These are phyloP conservation scores for Odonthalia washingtoniensis DNA, from an alignment of 31 red algal species.

Conservation along the genomic window DNA sequence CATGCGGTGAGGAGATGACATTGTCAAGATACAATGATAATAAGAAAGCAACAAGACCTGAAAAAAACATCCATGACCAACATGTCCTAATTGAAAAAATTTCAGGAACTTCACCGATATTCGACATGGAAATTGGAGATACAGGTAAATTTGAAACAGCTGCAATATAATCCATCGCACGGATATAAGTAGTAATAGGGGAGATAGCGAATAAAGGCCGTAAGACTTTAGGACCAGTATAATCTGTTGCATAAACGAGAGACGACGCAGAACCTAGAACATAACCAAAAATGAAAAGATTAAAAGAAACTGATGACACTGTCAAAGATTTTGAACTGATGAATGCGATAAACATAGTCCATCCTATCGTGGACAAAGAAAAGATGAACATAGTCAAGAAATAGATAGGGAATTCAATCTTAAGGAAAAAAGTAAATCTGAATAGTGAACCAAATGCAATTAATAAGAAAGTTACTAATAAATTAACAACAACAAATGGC, in stretches of 20 bases:
- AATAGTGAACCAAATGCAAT: constrained; percentile 90
- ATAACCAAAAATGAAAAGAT: constrained; percentile 90
- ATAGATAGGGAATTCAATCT: constrained; percentile 62
- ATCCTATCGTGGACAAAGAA: constrained; percentile 72
- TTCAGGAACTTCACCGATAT: constrained; percentile 9
- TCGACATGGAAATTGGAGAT: not conserved
- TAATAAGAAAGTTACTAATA: constrained; percentile 70
- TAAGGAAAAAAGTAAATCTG: constrained; percentile 81
- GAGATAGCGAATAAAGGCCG: constrained; percentile 88
- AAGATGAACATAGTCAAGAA: constrained; percentile 96
- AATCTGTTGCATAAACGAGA: constrained; percentile 76
- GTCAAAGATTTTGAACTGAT: constrained; percentile 53
- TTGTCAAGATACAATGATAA: constrained; percentile 93
- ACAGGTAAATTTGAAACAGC: constrained; percentile 30
- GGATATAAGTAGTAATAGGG: constrained; percentile 82
- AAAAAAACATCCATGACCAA: constrained; percentile 96
- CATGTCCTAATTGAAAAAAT: constrained; percentile 87
- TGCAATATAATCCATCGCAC: constrained; percentile 66
- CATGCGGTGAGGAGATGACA: constrained; percentile 74
- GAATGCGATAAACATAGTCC: constrained; percentile 81
- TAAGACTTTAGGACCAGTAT: constrained; percentile 67
- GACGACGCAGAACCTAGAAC: constrained; percentile 62
- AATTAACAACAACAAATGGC: constrained; percentile 66
- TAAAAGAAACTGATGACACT: constrained; percentile 76
- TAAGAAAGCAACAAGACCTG: constrained; percentile 64